Conservation (phyloP, 805 yeast genomes). For the Saccharomycopsis sp. region DNA sequence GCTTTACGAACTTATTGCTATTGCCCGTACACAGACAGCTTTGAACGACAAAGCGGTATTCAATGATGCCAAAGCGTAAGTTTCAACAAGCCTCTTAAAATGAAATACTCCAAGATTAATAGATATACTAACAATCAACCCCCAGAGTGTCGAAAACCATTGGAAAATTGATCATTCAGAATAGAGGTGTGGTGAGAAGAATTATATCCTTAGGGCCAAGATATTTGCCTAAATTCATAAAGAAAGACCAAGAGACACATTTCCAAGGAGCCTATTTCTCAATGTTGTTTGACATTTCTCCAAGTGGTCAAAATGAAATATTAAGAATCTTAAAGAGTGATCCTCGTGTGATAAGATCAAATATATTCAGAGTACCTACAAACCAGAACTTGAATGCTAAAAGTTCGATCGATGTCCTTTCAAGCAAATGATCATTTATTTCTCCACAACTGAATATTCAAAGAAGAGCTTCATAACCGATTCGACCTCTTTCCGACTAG, state of each 20-base stretch:
- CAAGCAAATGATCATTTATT: conserved; percentile 5
- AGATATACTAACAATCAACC: neutral
- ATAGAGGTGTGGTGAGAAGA: conserved; percentile 90
- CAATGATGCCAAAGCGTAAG: conserved; percentile 56
- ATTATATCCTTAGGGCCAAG: conserved; percentile 73
- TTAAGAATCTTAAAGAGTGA: conserved; percentile 74
- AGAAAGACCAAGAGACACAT: conserved; percentile 82
- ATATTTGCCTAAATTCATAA: conserved; percentile 72
- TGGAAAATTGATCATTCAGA: conserved; percentile 75
- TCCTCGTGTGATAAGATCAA: conserved; percentile 83
- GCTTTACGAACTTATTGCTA: conserved; percentile 88
- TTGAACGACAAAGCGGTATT: conserved; percentile 46
- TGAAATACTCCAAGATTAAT: neutral
- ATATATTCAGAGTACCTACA: conserved; percentile 58
- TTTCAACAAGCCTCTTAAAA: conserved; percentile 4
- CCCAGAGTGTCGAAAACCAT: conserved; percentile 50
- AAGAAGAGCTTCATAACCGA: conserved; percentile 35
- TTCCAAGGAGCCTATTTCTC: conserved; percentile 86
- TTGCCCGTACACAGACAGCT: conserved; percentile 56
- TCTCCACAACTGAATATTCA: conserved; percentile 28
- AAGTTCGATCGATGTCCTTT: conserved; percentile 45
- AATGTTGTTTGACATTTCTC: conserved; percentile 79
- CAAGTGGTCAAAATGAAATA: conserved; percentile 82
- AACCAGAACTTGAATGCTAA: conserved; percentile 47
- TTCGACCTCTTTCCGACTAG: conserved; percentile 51